These are phyloP conservation scores for Urostyla sp. DNA, from an alignment of 73 alveolate species.

Conservation along the genomic window DNA sequence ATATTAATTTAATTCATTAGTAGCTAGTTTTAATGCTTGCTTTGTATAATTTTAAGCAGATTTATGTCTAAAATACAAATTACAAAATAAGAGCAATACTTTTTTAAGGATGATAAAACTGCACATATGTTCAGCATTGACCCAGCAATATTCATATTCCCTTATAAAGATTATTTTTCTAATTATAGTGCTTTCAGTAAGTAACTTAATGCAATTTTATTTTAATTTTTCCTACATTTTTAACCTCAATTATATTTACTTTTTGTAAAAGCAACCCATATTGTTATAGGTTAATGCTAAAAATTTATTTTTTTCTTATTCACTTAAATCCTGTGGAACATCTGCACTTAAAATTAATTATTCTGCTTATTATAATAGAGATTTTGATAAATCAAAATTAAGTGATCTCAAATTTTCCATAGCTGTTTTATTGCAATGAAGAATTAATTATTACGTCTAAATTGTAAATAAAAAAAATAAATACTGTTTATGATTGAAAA, in stretches of 20 bases:
- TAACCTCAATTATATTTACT: neutral
- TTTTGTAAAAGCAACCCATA: conserved; percentile 37
- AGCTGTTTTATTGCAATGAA: conserved; percentile 46
- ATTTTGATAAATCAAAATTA: neutral
- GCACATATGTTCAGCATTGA: conserved; percentile 58
- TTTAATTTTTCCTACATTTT: conserved; percentile 9
- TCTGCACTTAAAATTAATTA: neutral
- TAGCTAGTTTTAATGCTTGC: no score
- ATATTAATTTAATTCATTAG: conserved; percentile 4
- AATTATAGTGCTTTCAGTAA: conserved; percentile 29
- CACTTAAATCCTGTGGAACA: conserved; percentile 20
- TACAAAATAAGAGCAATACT: neutral
- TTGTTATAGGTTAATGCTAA: conserved; percentile 38
- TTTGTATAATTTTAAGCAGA: conserved; percentile 35
- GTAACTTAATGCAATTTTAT: conserved; percentile 22
- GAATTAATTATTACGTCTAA: conserved; percentile 32
- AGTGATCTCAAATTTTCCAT: conserved; percentile 37
- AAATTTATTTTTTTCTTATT: conserved; percentile 5
- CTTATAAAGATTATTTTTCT: conserved; percentile 4
- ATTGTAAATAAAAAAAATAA: no score
- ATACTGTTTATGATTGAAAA: no score
- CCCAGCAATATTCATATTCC: conserved; percentile 53
- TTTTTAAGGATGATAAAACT: conserved; percentile 16
- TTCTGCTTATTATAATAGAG: conserved; percentile 11
- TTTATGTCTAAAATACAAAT: conserved; percentile 8